Evolutionary conservation across 345 rosid species (phyloP).

Genomic region (Zanthoxylum bungeanum): DNA sequence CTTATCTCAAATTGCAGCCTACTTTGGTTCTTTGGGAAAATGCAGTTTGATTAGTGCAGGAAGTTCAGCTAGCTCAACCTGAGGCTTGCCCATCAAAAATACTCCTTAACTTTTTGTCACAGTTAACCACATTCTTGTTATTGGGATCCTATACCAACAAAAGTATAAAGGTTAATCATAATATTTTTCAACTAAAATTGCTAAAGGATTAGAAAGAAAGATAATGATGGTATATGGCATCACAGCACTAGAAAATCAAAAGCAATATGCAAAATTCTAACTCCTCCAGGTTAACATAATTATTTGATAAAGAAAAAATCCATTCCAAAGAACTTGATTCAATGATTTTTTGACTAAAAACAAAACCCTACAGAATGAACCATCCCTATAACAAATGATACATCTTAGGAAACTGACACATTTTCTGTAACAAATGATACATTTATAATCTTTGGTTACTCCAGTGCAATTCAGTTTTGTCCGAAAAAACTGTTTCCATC

Average conservation of each 20-base stretch:
- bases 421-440: background rate
- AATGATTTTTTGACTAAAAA: background rate
- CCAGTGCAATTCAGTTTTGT: too few species aligned
- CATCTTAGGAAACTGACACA: background rate
- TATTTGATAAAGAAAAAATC: background rate
- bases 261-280: background rate
- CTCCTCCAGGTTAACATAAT: background rate
- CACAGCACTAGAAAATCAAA: background rate
- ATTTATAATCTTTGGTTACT: background rate
- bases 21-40: slow-evolving; percentile 69
- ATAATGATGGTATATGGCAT: background rate
- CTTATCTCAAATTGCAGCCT: slow-evolving; percentile 19
- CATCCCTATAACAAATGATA: background rate
- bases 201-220: background rate
- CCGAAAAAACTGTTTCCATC: background rate
- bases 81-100: slow-evolving; percentile 73
- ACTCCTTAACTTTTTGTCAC: slow-evolving; percentile 70
- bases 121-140: slow-evolving; percentile 78
- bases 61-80: slow-evolving; percentile 78
- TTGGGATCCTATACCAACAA: slow-evolving; percentile 52
- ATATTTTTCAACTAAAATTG: background rate
- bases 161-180: slow-evolving; percentile 2
- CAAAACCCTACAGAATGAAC: background rate
- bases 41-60: slow-evolving; percentile 80
- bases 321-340: background rate